phyloP scores from a whole-genome alignment of 331 rosid genomes.

The Prunus yedoensis region DNA sequence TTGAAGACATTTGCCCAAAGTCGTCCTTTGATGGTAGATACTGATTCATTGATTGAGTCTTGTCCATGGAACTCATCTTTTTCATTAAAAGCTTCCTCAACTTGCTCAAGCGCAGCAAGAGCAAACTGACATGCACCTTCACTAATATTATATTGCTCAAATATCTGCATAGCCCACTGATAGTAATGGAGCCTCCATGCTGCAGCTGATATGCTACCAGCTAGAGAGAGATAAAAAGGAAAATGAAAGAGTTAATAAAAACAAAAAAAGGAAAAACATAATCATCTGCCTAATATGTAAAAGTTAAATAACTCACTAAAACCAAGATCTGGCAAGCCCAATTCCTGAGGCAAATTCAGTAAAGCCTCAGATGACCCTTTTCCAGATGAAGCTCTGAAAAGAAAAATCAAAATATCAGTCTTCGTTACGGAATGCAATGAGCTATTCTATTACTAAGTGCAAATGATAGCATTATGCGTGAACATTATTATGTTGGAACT shows the following conservation, averaged over 20 bases:
- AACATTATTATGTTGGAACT: background rate
- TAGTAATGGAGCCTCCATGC: conserved; percentile 82
- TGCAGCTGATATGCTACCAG: conserved; percentile 48
- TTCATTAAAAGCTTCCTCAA: conserved; percentile 62
- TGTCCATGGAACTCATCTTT: conserved; percentile 33
- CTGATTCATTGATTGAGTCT: conserved; percentile 54
- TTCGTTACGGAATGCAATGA: conserved; percentile 2
- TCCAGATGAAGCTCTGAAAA: conserved; percentile 79
- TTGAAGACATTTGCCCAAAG: conserved; percentile 94
- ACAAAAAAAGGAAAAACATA: background rate
- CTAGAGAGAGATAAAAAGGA: conserved; percentile 29
- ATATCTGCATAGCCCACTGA: conserved; percentile 93
- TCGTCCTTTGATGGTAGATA: conserved; percentile 69
- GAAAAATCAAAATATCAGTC: conserved; percentile 18
- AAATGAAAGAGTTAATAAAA: conserved; percentile 21
- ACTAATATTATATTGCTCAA: conserved; percentile 77
- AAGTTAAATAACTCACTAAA: conserved; percentile 49
- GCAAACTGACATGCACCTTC: conserved; percentile 96
- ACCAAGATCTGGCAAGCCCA: conserved; percentile 58
- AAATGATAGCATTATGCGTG: background rate
- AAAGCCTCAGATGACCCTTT: conserved; percentile 74
- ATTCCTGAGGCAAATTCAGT: conserved; percentile 67
- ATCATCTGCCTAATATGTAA: conserved; percentile 20
- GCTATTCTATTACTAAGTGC: background rate
- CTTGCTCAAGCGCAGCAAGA: conserved; percentile 97